Base-by-base conservation (phyloP, 2,329 filamentous ascomycete genomes). In the Trichoderma atroviride region DNA sequence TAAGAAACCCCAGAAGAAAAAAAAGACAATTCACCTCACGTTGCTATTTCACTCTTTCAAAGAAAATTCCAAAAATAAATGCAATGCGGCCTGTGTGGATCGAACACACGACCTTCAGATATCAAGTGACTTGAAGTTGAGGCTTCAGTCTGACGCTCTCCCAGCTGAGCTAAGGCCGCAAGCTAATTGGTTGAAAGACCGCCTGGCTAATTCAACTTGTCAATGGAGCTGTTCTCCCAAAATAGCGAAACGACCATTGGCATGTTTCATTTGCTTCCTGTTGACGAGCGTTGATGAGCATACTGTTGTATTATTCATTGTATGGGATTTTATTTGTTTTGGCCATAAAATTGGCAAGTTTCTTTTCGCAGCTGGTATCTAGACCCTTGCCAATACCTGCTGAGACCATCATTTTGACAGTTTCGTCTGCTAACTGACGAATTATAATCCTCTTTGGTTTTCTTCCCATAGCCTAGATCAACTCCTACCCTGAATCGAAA, bases 91-190 rank as follows among this genome's bases (percentile, higher is more conserved):
- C 74, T 74, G 74, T 75, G 74, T 75, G 74, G 73, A 73, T 75
- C 74, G 74, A 74, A 75, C 74, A 74, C 74, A 74, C 73, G 74
- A 75, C 74, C 73, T 75, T 74, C 74, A 75, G 74, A 75, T 75
- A 73, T 71, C 64, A 67, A 19, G 72, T 69, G 72, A 74, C 47
- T 72, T 75, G 74, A 74, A 74, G 73, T 74, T 74, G 57, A 24
- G 6, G 70, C 74, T 75, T 75, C 73, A 75, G 74, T 75, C 74
- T 75, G 74, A 75, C 74, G 73, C 74, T 75, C 74, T 75, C 74
- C 73, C 74, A 75, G 74, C 74, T 75, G 73, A 75, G 74, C 74
- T 75, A 75, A 74, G 74, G 74, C 72, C 74, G 75, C 78, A 62
- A 66, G 61, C 52, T 59, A 47, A 69, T 69, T 62, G 58, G 58